Evolutionary conservation across 2,329 filamentous ascomycete genomes (phyloP), one percentile per base, ranked within the genome.

Genomic region (Zopfia rhizophila): DNA sequence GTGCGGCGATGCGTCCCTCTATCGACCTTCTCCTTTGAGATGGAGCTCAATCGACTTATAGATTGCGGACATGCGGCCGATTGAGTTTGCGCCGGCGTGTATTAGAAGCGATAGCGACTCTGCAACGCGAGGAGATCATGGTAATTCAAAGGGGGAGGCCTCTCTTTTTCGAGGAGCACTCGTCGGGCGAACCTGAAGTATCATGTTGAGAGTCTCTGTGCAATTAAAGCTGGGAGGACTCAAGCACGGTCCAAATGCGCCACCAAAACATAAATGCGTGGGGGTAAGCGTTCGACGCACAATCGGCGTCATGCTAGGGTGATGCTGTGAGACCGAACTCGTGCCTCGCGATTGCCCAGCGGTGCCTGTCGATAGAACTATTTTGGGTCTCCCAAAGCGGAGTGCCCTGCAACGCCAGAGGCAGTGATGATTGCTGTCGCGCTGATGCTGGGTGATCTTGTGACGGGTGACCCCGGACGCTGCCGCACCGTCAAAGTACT

Each of bases 361-460:
- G n/a, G 8, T 27, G 24, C 24, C 24, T 27, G 8, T 27, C 24
- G n/a, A 8, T 8, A 8, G 24, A n/a, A 27, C n/a, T n/a, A n/a
- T 16, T 11, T 7, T 30, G 12, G 18, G 28, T 12, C 18, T 13
- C 25, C 6, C 25, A 28, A 12, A 12, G 12, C 14, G 27, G 27
- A 16, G 35, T 38, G 22, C 18, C 35, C 35, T 6, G 39, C 19
- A 19, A 29, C 18, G 21, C 24, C 19, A n/a, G 41, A 46, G 28
- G 19, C 35, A 30, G 13, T 49, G 45, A 58, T 52, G 51, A 54
- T 47, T 44, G 48, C 43, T 48, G 24, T 44, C 32, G 54, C 42
- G 55, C 57, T 63, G 61, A 59, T 62, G 51, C 37, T 48, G 49
- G 44, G 48, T 58, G 57, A 46, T 59, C 60, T 65, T 56, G 60